Evolutionary conservation across 176 grass and related monocot species (phyloP), one percentile per base, ranked within the genome.

Genomic region (Tillandsia fasciculata): DNA sequence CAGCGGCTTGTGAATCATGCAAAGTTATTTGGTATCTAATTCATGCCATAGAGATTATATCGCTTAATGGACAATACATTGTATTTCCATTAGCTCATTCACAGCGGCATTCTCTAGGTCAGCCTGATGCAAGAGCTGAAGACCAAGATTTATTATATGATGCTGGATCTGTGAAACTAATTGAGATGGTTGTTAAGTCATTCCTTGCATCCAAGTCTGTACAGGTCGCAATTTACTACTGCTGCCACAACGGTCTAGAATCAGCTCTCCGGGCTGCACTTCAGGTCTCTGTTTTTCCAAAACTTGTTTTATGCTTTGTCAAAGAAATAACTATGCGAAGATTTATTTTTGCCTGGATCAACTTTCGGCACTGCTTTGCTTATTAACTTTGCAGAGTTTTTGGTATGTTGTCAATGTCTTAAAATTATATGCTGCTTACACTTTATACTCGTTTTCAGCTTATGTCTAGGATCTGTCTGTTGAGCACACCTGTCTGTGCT

Each of bases 1-100:
- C 93, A 69, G 93, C 93, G 65, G 93, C 86, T 73, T 96, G 93
- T 76, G 93, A 96, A 70, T 74, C 93, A 66, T 92, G 88, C 89
- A 92, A 96, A 73, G 81, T 83, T 26, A 92, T 96, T 76, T 96
- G 88, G 93, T 89, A 92, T 76, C 77, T 96, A 53, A 86, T 87
- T 70, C 82, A 96, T 79, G 86, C 84, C 69, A 66, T 85, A 72
- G 93, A 97, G 74, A 83, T 92, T 70, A 76, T 87, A 73, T 92
- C 84, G 42, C 68, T 82, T 48, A 82, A 85, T 66, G 69, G 66
- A 74, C 86, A 80, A 27, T 53, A 89, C 13, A 84, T 81, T 79
- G 78, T 85, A 56, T 92, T 96, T 87, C 93, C 93, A 58, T 78
- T 96, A 69, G 81, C 82, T 63, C 83, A 77, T 49, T 90, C 81